Conservation (phyloP, 192 early-diverging fungal species). For the Coemansia erecta region DNA sequence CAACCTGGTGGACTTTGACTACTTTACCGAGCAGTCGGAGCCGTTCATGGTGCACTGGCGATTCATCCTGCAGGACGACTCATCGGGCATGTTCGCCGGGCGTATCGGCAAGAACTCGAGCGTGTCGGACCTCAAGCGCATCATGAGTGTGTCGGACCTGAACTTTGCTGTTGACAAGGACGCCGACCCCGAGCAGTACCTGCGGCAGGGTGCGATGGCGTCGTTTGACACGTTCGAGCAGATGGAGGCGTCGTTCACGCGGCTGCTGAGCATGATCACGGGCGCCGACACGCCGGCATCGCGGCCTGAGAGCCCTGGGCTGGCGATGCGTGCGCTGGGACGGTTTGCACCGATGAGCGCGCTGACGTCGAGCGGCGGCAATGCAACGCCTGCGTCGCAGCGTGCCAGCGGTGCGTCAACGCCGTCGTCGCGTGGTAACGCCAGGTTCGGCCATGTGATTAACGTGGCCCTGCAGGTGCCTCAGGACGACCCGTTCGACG, state of each 20-base stretch:
- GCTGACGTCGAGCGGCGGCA: constrained; percentile 16
- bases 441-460: constrained; percentile 73
- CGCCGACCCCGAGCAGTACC: constrained; percentile 61
- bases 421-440: constrained; percentile 12
- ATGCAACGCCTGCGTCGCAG: background rate
- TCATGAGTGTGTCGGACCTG: constrained; percentile 79
- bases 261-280: constrained; percentile 63
- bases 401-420: constrained; percentile 26
- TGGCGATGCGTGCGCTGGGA: constrained; percentile 27
- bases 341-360: constrained; percentile 50
- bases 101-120: constrained; percentile 32
- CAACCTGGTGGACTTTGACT: constrained; percentile 83
- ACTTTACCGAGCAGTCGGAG: constrained; percentile 56
- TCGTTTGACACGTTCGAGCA: constrained; percentile 69
- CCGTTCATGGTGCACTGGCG: constrained; percentile 77
- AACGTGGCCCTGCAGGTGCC: constrained; percentile 78
- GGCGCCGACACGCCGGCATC: constrained; percentile 35
- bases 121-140: constrained; percentile 58
- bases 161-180: constrained; percentile 71
- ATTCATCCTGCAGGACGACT: constrained; percentile 66
- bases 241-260: constrained; percentile 61
- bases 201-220: constrained; percentile 86
- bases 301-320: constrained; percentile 47
- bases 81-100: constrained; percentile 47
- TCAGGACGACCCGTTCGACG: constrained; percentile 59